These are phyloP conservation scores for Paraglomus brasilianum DNA, from an alignment of 192 early-diverging fungal species.

Conservation along the genomic window DNA sequence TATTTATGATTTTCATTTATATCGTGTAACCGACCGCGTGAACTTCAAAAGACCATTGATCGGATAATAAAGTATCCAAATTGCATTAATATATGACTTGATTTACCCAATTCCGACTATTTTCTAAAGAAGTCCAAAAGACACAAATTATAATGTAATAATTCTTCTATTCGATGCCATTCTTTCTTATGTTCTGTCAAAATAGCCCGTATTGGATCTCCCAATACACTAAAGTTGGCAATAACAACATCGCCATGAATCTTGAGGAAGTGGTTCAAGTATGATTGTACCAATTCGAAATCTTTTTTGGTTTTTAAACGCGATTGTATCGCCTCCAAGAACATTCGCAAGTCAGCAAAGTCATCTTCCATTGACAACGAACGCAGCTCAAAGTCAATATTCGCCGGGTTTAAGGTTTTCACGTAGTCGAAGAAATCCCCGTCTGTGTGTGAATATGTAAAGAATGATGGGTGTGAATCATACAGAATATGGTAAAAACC, in stretches of 20 bases:
- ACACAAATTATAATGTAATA: slow-evolving; percentile 62
- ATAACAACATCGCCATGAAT: slow-evolving; percentile 80
- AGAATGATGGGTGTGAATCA: too few relatives aligned
- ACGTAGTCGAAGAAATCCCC: slow-evolving; percentile 67
- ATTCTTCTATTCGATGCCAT: slow-evolving; percentile 61
- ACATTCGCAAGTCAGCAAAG: slow-evolving; percentile 57
- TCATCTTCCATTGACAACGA: slow-evolving; percentile 69
- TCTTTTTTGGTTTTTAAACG: slow-evolving; percentile 66
- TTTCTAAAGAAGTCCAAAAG: slow-evolving; percentile 61
- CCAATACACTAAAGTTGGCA: slow-evolving; percentile 50
- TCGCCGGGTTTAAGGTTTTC: slow-evolving; percentile 77
- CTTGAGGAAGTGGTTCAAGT: slow-evolving; percentile 72
- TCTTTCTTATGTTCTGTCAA: slow-evolving; percentile 42
- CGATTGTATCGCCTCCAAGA: slow-evolving; percentile 64
- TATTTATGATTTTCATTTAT: too few relatives aligned
- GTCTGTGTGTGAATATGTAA: slow-evolving; percentile 42
- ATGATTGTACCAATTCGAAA: slow-evolving; percentile 86
- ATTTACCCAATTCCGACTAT: too few relatives aligned
- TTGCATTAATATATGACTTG: too few relatives aligned
- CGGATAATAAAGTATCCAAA: too few relatives aligned
- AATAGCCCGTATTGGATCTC: slow-evolving; percentile 36
- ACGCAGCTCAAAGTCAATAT: slow-evolving; percentile 83
- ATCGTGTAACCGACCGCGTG: too few relatives aligned
- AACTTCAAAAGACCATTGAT: too few relatives aligned
- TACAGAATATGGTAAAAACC: neutral